A percentile compares a stretch with the other conserved stretches of the same genome.
Evolutionary conservation across 768 basidiomycete species (phyloP).

Genomic region (Phaffia australis): DNA sequence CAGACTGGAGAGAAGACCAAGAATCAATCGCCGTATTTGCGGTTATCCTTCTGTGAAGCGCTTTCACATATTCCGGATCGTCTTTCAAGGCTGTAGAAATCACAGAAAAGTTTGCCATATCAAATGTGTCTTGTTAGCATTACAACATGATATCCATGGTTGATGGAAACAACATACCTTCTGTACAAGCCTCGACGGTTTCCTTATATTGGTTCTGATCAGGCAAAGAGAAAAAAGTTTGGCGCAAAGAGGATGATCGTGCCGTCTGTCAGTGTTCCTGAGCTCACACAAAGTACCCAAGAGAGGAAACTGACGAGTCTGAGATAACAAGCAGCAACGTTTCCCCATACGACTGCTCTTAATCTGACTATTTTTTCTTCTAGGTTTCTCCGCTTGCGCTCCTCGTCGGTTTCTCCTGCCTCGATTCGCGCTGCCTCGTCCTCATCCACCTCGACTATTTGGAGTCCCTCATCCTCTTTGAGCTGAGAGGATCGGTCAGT

Average conservation of each 20-base stretch:
- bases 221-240: background rate
- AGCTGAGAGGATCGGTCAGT: constrained; percentile 26
- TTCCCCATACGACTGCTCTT: constrained; percentile 68
- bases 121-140: background rate
- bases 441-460: constrained; percentile 35
- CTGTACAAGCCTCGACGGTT: constrained; percentile 66
- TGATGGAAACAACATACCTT: constrained; percentile 43
- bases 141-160: background rate
- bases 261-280: background rate
- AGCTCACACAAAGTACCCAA: constrained; percentile 12
- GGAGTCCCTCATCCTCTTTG: constrained; percentile 31
- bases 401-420: constrained; percentile 16
- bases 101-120: background rate
- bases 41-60: constrained; percentile 71
- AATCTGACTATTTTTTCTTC: constrained; percentile 48
- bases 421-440: constrained; percentile 33
- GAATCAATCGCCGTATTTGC: constrained; percentile 69
- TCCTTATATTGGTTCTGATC: constrained; percentile 63
- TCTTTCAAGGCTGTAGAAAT: constrained; percentile 65
- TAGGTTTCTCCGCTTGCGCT: constrained; percentile 35
- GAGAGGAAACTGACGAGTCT: constrained; percentile 51
- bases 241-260: background rate
- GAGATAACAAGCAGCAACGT: constrained; percentile 73
- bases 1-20: constrained; percentile 71
- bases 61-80: constrained; percentile 76